Evolutionary conservation across 2,329 filamentous ascomycete species (phyloP).

Genomic region (Monilinia fructigena): DNA sequence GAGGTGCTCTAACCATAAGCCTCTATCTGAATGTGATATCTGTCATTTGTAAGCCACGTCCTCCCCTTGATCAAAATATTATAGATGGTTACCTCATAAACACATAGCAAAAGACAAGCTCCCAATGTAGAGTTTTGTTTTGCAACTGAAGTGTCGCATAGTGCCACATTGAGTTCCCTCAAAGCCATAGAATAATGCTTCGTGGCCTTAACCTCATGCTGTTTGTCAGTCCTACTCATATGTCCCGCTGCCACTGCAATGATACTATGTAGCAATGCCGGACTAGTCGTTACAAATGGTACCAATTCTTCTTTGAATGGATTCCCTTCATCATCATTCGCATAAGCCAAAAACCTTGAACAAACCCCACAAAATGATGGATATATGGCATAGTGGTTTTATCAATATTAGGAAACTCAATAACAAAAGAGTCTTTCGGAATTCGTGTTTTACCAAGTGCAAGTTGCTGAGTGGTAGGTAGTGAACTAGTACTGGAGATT

Average conservation of each 20-base stretch:
- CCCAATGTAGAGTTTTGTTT: constrained; percentile 36
- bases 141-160: constrained; percentile 34
- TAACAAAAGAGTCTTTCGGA: constrained; percentile 36
- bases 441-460: constrained; percentile 19
- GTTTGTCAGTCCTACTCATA: constrained; percentile 33
- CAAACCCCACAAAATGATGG: constrained; percentile 40
- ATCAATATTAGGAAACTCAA: constrained; percentile 38
- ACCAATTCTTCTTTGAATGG: constrained; percentile 38
- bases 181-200: constrained; percentile 37
- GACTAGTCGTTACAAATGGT: constrained; percentile 33
- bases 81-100: constrained; percentile 35
- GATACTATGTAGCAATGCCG: constrained; percentile 38
- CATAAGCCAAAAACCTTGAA: constrained; percentile 36
- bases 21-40: constrained; percentile 37
- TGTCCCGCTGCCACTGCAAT: constrained; percentile 38
- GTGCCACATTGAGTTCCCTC: constrained; percentile 31
- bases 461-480: constrained; percentile 23
- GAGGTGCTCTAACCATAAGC: constrained; percentile 37
- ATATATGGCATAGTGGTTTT: constrained; percentile 36
- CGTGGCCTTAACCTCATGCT: constrained; percentile 34
- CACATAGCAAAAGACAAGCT: constrained; percentile 38
- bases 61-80: neutral
- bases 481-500: constrained; percentile 3
- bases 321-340: constrained; percentile 38
- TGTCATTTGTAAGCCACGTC: constrained; percentile 25